These are phyloP conservation scores for Mycena galopus DNA, from an alignment of 768 basidiomycete species.

Conservation along the genomic window DNA sequence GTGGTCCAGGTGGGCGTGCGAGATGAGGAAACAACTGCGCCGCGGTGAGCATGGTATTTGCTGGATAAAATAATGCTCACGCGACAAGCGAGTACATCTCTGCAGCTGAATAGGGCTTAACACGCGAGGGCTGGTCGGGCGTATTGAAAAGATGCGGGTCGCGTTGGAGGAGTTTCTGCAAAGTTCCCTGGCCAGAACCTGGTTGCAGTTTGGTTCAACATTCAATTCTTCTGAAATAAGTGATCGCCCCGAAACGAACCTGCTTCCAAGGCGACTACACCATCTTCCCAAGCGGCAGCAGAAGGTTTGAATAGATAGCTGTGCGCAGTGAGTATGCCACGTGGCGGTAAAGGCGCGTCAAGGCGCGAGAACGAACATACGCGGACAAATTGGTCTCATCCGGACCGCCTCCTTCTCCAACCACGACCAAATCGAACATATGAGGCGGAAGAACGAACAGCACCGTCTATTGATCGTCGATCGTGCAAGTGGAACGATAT, in stretches of 20 bases:
- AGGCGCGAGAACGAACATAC: slow-evolving; percentile 58
- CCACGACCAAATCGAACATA: slow-evolving; percentile 80
- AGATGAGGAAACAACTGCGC: slow-evolving; percentile 83
- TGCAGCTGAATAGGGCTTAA: slow-evolving; percentile 52
- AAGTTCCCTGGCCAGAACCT: slow-evolving; percentile 91
- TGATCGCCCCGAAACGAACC: slow-evolving; percentile 60
- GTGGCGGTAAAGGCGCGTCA: slow-evolving; percentile 22
- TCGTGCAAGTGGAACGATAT: slow-evolving; percentile 12
- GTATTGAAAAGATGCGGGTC: slow-evolving; percentile 68
- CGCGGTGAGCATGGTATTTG: background rate
- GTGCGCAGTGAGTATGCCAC: slow-evolving; percentile 32
- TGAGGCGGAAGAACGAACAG: background rate
- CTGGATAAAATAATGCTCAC: background rate
- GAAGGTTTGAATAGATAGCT: slow-evolving; percentile 92
- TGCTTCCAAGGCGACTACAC: slow-evolving; percentile 88
- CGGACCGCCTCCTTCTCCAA: slow-evolving; percentile 90
- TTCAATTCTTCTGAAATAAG: background rate
- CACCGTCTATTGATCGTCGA: slow-evolving; percentile 28
- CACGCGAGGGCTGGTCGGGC: slow-evolving; percentile 38
- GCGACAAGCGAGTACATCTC: slow-evolving; percentile 67
- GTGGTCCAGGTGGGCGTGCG: slow-evolving; percentile 94
- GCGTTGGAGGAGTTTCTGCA: slow-evolving; percentile 69
- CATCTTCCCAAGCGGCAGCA: slow-evolving; percentile 79
- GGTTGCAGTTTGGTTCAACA: slow-evolving; percentile 13
- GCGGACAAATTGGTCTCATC: slow-evolving; percentile 90